Base-by-base conservation (phyloP, 106 monocot species). In the Xerophyta viscosa region DNA sequence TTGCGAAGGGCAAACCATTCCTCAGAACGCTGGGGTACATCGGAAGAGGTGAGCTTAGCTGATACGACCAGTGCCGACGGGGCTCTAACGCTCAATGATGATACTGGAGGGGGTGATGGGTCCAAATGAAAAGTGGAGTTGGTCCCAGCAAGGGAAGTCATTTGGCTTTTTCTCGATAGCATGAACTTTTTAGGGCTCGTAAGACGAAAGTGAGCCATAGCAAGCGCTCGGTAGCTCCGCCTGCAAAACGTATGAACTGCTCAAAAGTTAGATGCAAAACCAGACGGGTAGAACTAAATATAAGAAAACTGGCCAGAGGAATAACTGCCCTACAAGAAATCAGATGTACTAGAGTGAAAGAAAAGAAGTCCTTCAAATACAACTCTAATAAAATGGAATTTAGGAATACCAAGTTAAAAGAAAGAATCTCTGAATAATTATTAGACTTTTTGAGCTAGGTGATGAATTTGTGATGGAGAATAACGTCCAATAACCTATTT, bases 1-100 rank as follows among this genome's bases (percentile, higher is more conserved):
- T 69, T 85, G 21, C 96, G 96, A 13, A 98, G 81, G 12, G 82
- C 66, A 52, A 98, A 98, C 96, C 96, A 98, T 52, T 98, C 96
- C 3, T 85, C 81, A 0, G 96, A 98, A 10, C 88, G 74, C 41
- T 98, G 96, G 28, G 81, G 69, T 23, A 60, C 74, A 61, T 84
- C 72, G 0, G 60, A 83, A 1, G 79, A 68, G 14, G 57, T 64
- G 24, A 59, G 62, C 1, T 65, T 62, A 17, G 79, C 56, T 21
- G 67, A 66, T 3, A 57, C 42, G 4, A 65, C 57, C 3, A 60
- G 23, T 19, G 60, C 15, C 21, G 66, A 56, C 0, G 66, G 44
- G 18, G 24, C 36, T 20, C 23, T 15, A 15, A 77, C 24, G 24
- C 52, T 27, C 15, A 59, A 14, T 22, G 66, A 58, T 7, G 65